Evolutionary conservation across 2,329 filamentous ascomycete species (phyloP).

Genomic region (Hansfordia pulvinata): DNA sequence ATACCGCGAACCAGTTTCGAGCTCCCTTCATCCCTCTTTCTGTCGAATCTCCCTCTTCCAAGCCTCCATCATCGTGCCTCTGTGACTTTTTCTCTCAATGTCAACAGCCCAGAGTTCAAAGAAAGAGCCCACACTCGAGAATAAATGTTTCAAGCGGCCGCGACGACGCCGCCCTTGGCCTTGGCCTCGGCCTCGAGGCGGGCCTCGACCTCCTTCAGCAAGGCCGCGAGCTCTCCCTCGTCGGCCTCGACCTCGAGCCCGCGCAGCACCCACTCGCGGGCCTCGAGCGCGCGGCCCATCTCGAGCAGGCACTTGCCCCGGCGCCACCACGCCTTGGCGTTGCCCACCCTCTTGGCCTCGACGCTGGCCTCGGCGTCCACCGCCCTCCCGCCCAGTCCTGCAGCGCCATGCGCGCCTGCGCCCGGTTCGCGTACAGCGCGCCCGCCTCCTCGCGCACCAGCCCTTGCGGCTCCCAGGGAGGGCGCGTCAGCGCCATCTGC

Average conservation of each 20-base stretch:
- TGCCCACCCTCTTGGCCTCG: constrained; percentile 73
- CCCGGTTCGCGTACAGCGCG: constrained; percentile 70
- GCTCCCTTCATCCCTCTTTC: too few relatives aligned
- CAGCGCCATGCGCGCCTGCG: constrained; percentile 78
- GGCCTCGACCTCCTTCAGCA: constrained; percentile 49
- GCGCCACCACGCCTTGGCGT: constrained; percentile 92
- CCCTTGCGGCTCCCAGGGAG: constrained; percentile 75
- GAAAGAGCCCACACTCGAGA: too few relatives aligned
- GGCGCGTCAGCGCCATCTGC: constrained; percentile 73
- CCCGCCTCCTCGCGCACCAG: constrained; percentile 77
- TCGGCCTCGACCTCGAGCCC: constrained; percentile 74
- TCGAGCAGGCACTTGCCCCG: constrained; percentile 74
- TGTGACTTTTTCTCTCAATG: too few relatives aligned
- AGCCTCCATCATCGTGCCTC: too few relatives aligned
- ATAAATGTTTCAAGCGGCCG: too few relatives aligned
- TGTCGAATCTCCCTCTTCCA: too few relatives aligned
- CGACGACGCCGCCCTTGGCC: constrained; percentile 7
- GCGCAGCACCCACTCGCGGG: constrained; percentile 60
- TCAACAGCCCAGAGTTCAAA: too few relatives aligned
- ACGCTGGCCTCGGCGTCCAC: constrained; percentile 80
- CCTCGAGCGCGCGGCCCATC: constrained; percentile 82
- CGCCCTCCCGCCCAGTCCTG: constrained; percentile 77
- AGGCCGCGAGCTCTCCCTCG: constrained; percentile 46
- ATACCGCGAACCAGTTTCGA: too few relatives aligned
- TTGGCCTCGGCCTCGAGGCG: constrained; percentile 24